These are phyloP conservation scores for Fusarium sp. DNA, from an alignment of 2,329 filamentous ascomycete species.

Conservation along the genomic window DNA sequence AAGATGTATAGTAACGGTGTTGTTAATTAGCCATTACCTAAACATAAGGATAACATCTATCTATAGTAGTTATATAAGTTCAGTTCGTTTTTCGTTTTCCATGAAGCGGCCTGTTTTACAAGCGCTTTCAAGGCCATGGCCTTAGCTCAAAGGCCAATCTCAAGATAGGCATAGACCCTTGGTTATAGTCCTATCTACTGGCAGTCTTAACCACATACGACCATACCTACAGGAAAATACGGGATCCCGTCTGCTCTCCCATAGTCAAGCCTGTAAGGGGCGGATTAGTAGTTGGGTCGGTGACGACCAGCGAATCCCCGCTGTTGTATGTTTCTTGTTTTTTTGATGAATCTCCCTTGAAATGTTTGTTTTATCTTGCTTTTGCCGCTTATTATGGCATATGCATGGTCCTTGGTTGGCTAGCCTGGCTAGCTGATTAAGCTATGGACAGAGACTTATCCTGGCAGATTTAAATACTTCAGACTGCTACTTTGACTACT, in stretches of 20 bases:
- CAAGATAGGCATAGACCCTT: fast-evolving
- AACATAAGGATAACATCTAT: fast-evolving
- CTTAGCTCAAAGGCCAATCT: background rate
- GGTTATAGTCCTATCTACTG: fast-evolving
- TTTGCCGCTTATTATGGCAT: too few relatives aligned
- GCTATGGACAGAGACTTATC: background rate
- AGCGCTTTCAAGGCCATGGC: fast-evolving
- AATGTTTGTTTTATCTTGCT: background rate
- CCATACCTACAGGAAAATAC: background rate
- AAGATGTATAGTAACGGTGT: background rate
- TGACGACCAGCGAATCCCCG: background rate
- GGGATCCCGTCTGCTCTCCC: conserved; percentile 6
- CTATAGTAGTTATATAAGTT: background rate
- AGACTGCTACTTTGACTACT: fast-evolving
- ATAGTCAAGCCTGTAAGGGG: background rate
- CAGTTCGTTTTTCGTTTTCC: background rate
- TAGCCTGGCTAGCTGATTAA: background rate
- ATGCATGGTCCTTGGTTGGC: background rate
- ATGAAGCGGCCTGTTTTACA: fast-evolving
- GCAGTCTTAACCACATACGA: background rate
- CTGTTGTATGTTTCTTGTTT: background rate
- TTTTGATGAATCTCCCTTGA: background rate
- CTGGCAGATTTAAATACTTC: too few relatives aligned
- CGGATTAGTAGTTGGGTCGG: conserved; percentile 1
- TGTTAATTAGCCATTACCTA: background rate